Evolutionary conservation across 768 basidiomycete genomes (phyloP).

Genomic region (Strobilomyces dryophilus): DNA sequence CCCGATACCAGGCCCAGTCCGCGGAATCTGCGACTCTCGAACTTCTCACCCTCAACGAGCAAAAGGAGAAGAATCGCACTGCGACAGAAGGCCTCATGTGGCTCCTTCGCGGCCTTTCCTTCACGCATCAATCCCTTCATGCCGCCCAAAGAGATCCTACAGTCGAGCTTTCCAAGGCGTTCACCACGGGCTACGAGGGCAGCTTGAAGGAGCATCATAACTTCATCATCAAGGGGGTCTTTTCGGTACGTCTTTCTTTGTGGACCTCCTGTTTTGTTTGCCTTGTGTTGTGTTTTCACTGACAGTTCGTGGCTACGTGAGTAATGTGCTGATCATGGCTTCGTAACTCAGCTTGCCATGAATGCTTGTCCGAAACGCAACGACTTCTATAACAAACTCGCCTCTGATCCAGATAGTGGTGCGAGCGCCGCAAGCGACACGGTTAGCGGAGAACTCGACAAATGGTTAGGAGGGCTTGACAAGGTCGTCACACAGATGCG

Average conservation of each 20-base stretch:
- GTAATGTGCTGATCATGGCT: neutral
- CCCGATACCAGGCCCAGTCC: conserved; percentile 68
- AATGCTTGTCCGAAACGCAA: conserved; percentile 57
- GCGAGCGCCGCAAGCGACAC: conserved; percentile 40
- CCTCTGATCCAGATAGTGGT: conserved; percentile 55
- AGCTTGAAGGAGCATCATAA: conserved; percentile 86
- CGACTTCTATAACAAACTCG: conserved; percentile 61
- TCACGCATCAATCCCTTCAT: conserved; percentile 81
- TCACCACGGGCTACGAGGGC: conserved; percentile 73
- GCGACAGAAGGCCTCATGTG: conserved; percentile 93
- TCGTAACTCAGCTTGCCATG: conserved; percentile 42
- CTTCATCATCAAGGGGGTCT: conserved; percentile 62
- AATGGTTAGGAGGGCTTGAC: conserved; percentile 61
- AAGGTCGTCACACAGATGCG: conserved; percentile 47
- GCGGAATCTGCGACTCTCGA: conserved; percentile 74
- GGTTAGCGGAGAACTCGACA: conserved; percentile 49
- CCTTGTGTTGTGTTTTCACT: neutral
- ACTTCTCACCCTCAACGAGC: conserved; percentile 77
- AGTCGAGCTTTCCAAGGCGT: conserved; percentile 58
- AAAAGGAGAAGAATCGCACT: conserved; percentile 77
- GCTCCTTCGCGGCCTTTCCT: conserved; percentile 87
- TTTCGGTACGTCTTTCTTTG: conserved; percentile 40
- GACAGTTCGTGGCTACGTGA: too few relatives aligned
- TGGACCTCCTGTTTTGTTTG: neutral
- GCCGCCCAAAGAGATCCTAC: conserved; percentile 60